Conservation (phyloP, 2,329 filamentous ascomycete species). For the Neoascochyta sp. region DNA sequence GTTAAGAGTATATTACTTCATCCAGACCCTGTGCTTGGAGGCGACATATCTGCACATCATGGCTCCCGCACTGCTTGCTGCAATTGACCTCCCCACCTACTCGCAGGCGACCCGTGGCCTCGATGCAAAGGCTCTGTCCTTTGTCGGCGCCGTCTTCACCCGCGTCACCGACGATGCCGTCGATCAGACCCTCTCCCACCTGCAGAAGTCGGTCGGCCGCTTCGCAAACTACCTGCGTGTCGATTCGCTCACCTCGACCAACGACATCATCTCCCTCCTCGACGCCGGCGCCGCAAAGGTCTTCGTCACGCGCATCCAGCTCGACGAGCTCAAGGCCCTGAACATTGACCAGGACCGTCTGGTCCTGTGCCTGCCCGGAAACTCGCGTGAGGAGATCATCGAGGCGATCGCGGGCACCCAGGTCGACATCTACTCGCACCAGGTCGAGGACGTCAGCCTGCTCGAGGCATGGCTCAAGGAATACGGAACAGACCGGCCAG, state of each 20-base stretch:
- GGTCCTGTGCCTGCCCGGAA: constrained; percentile 52
- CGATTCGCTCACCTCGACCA: constrained; percentile 61
- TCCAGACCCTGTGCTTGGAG: constrained; percentile 1
- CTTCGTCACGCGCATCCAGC: constrained; percentile 70
- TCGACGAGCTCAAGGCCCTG: constrained; percentile 53
- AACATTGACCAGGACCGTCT: constrained; percentile 55
- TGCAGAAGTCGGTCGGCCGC: constrained; percentile 54
- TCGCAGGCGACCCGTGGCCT: constrained; percentile 49
- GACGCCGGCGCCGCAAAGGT: constrained; percentile 82
- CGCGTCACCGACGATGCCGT: constrained; percentile 49
- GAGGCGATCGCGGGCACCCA: constrained; percentile 41
- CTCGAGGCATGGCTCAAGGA: constrained; percentile 47
- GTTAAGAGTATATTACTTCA: background rate
- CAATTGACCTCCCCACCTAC: constrained; percentile 47
- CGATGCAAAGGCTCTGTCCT: constrained; percentile 51
- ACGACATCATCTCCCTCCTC: constrained; percentile 75
- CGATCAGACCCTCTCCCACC: constrained; percentile 49
- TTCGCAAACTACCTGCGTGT: constrained; percentile 72
- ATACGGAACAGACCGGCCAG: constrained; percentile 48
- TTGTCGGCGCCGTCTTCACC: constrained; percentile 57
- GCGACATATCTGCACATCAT: constrained; percentile 26
- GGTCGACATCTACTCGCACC: constrained; percentile 46
- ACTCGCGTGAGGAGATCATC: constrained; percentile 41
- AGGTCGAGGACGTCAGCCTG: constrained; percentile 43
- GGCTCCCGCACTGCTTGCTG: constrained; percentile 47